Evolutionary conservation across 139 green algal genomes (phyloP), one percentile per base, ranked within the genome.

Genomic region (Chlamydomonas asymmetrica): DNA sequence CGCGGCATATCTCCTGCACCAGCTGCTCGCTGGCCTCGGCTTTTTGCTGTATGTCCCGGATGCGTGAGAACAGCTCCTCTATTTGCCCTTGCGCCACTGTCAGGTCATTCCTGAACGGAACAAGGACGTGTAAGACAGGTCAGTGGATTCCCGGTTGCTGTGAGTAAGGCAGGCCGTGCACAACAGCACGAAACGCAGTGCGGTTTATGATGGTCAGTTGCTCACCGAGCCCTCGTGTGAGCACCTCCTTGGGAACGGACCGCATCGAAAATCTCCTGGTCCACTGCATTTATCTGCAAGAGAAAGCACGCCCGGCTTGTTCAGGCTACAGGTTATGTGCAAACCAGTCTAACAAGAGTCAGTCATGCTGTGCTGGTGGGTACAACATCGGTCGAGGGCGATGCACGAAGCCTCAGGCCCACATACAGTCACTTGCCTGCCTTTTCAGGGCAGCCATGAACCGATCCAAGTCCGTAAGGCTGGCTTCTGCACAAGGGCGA

Each of bases 1-100:
- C 95, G 7, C 92, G 82, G 89, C 93, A 98, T 54, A 99, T 98
- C 77, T 99, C 95, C 78, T 98, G 92, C 41, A 98, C 95, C 90
- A 98, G 95, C 23, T 83, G 82, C 83, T 99, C 94, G 68, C 87
- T 97, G 80, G 95, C 87, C 75, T 95, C 92, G 10, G 93, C 90
- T 80, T 98, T 97, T 34, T 65, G 82, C 78, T 96, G 91, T 69
- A 99, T 98, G 52, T 97, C 94, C 4, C 74, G 63, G 18, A 98
- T 90, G 32, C 88, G 91, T 0, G 54, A 41, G 56, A 91, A 92
- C 43, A 98, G 89, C 69, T 97, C 91, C 50, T 88, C 76, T 20
- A 97, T 91, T 49, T 91, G 87, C 18, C 65, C 52, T n/a, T 91
- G 90, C 1, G 90, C 90, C 2, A 76, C 73, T 0, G 68, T 75